These are phyloP conservation scores for Lathyrus oleraceus DNA, from an alignment of 306 rosid species.

Conservation along the genomic window DNA sequence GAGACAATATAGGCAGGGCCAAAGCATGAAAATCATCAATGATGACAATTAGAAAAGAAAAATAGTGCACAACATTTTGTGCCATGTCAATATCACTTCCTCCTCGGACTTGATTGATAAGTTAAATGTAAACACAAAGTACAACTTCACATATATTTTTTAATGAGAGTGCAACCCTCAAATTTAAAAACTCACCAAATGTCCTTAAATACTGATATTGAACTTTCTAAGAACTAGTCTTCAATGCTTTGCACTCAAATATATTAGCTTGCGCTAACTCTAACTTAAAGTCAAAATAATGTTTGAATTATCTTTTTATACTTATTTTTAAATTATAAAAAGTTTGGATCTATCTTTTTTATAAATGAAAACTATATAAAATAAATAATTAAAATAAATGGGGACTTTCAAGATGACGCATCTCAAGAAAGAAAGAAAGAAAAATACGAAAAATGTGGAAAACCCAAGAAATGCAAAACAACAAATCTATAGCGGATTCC, in stretches of 20 bases:
- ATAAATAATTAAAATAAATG: no score
- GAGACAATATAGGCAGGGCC: neutral
- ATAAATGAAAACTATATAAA: no score
- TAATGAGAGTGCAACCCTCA: no score
- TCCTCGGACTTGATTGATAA: neutral
- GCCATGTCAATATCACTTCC: neutral
- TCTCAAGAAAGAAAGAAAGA: neutral
- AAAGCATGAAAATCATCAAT: neutral
- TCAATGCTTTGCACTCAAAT: no score
- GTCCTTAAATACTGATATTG: no score
- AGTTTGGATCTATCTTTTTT: no score
- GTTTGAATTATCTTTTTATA: no score
- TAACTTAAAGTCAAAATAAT: no score
- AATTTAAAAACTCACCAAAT: no score
- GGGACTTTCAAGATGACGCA: neutral
- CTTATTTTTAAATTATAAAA: no score
- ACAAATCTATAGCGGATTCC: neutral
- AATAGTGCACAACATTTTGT: neutral
- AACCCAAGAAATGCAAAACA: constrained; percentile 14
- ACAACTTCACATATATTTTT: neutral
- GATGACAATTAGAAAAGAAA: neutral
- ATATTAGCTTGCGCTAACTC: no score
- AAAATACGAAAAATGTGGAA: neutral
- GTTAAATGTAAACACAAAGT: neutral
- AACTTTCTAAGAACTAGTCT: no score